phyloP scores from a whole-genome alignment of 169 alveolate species.

The Plasmodium sp. region DNA sequence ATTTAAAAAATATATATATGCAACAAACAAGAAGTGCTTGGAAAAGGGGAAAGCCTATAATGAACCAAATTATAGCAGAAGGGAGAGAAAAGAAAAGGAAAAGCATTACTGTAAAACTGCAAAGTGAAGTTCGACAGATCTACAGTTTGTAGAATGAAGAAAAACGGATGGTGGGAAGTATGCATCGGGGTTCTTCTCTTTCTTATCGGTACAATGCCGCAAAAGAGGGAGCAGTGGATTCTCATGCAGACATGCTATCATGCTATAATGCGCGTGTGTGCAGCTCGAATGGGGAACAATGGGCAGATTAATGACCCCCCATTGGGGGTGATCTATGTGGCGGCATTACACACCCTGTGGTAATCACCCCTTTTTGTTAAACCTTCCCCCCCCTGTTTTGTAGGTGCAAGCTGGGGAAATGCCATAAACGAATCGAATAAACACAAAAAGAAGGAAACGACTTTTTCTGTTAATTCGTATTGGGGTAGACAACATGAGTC shows the following conservation, averaged over 20 bases:
- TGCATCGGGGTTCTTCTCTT: background rate
- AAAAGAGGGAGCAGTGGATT: background rate
- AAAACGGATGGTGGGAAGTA: background rate
- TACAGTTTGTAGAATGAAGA: background rate
- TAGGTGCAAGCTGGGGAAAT: conserved; percentile 8
- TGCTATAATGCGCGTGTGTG: background rate
- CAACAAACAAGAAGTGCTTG: background rate
- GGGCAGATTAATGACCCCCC: background rate
- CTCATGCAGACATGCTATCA: background rate
- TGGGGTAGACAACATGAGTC: background rate
- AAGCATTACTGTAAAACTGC: background rate
- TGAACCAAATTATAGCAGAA: background rate
- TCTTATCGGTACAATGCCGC: background rate
- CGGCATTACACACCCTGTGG: background rate
- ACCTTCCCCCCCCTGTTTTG: background rate
- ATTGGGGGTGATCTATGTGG: background rate
- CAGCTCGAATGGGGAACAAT: background rate
- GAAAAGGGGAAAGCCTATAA: background rate
- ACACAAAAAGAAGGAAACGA: background rate
- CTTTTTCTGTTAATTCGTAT: background rate
- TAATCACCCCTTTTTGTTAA: background rate
- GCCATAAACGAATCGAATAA: conserved; percentile 10
- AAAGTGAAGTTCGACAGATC: background rate
- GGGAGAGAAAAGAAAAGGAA: background rate
- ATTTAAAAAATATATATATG: background rate